phyloP scores from a whole-genome alignment of 2,329 filamentous ascomycete genomes.

The Trichoderma sp. region DNA sequence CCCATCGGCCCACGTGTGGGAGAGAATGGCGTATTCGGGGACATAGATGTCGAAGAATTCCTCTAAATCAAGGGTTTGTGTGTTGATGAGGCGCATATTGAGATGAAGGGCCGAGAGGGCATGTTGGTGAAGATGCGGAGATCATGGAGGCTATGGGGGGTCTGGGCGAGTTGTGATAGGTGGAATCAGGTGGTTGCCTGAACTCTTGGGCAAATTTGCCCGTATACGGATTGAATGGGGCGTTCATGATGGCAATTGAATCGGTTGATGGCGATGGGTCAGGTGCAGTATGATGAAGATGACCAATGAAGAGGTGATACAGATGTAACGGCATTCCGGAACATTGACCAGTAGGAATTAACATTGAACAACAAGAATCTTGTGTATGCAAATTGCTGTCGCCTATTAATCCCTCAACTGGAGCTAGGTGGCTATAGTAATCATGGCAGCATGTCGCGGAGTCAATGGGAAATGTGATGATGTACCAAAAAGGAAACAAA shows the following conservation, averaged over 20 bases:
- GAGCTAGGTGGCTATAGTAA: no score
- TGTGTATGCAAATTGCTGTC: background rate
- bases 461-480: background rate
- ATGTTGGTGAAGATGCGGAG: background rate
- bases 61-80: background rate
- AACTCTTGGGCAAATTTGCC: background rate
- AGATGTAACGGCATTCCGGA: background rate
- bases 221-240: background rate
- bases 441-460: no score
- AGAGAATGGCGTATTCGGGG: background rate
- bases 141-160: background rate
- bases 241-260: background rate
- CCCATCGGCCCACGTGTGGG: background rate
- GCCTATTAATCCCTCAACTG: background rate
- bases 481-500: background rate
- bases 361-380: background rate
- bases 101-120: background rate
- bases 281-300: no score
- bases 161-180: background rate
- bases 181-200: background rate
- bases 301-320: background rate
- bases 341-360: background rate
- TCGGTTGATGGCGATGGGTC: background rate
- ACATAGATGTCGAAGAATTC: slow-evolving; percentile 1
- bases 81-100: slow-evolving; percentile 8